Conservation (phyloP, 129 eudicot species). For the sunflower (Helianthus annuus) region HanXRQr2.0-SUNRISE NC_035440.2:66097475-66097974, state of each 20-base stretch:
- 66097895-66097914: background rate
- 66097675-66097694: background rate
- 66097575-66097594: constrained; percentile 53
- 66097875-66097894: background rate
- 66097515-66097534: constrained; percentile 87
- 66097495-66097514: constrained; percentile 70
- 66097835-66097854: background rate
- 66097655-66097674: background rate
- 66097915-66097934: background rate
- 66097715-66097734: no score
- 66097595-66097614: constrained; percentile 77
- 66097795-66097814: background rate
- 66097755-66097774: no score
- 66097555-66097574: constrained; percentile 57
- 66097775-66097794: background rate
- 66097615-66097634: background rate
- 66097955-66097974: background rate
- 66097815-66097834: background rate
- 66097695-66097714: no score
- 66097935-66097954: background rate
- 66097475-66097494: constrained; percentile 74
- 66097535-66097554: constrained; percentile 76
- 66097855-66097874: no score
- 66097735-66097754: no score
- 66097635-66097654: background rate